Conservation (phyloP, 75 land plant genomes). For the Ceratopteris richardii region DNA sequence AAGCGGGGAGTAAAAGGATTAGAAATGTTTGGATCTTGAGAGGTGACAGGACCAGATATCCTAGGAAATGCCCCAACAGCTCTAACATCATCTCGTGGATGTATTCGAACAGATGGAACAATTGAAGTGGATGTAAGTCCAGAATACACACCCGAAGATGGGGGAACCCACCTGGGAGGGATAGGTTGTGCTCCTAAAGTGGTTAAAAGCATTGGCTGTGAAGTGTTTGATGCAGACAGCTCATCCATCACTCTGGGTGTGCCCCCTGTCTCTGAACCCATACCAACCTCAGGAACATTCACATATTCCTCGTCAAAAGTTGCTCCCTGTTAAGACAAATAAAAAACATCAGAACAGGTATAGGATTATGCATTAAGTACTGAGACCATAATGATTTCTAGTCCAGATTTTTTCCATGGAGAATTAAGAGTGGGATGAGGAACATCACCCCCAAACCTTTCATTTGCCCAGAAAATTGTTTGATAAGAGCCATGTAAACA, state of each 20-base stretch:
- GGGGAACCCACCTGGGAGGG: too few species aligned
- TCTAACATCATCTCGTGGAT: too few species aligned
- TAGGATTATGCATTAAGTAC: too few species aligned
- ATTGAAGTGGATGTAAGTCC: not conserved
- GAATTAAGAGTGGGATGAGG: slow-evolving; percentile 35
- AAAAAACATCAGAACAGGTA: too few species aligned
- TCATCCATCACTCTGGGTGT: slow-evolving; percentile 3
- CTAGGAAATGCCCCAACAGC: not conserved
- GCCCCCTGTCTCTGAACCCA: not conserved
- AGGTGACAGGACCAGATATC: not conserved
- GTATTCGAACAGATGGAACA: not conserved
- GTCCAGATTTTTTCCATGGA: slow-evolving; percentile 12
- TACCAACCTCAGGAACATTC: slow-evolving; percentile 12
- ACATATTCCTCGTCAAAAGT: slow-evolving; percentile 19
- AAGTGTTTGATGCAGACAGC: too few species aligned
- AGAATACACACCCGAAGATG: not conserved
- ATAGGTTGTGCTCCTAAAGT: too few species aligned
- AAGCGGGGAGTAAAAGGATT: not conserved
- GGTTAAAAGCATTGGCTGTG: too few species aligned
- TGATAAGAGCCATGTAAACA: too few species aligned
- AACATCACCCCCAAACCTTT: slow-evolving; percentile 29
- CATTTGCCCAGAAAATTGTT: slow-evolving; percentile 14
- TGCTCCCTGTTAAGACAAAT: slow-evolving; percentile 8
- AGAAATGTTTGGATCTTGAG: not conserved
- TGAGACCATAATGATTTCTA: not conserved